Conservation (phyloP, 2,329 filamentous ascomycete species). For the Leptographium procerum region DNA sequence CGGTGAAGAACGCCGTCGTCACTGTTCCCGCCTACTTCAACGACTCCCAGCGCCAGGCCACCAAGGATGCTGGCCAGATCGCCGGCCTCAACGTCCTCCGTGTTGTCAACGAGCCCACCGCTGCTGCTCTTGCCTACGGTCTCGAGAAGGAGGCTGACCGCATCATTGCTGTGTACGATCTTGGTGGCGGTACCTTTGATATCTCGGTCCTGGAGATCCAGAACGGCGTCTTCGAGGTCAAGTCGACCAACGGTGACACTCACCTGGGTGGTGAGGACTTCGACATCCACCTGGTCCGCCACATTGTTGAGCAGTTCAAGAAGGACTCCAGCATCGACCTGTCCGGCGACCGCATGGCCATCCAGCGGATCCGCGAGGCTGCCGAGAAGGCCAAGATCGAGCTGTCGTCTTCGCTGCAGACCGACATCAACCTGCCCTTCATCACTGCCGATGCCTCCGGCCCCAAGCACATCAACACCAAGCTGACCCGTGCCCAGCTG, state of each 20-base stretch:
- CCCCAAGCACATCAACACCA: slow-evolving; percentile 99
- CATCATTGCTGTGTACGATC: slow-evolving; percentile 87
- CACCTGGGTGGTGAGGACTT: slow-evolving; percentile 98
- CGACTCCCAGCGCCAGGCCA: slow-evolving; percentile 92
- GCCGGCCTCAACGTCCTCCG: slow-evolving; percentile 90
- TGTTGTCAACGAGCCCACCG: slow-evolving; percentile 94
- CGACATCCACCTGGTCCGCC: slow-evolving; percentile 91
- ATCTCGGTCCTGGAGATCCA: slow-evolving; percentile 87
- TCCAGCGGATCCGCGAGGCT: slow-evolving; percentile 99
- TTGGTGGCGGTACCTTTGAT: slow-evolving; percentile 91
- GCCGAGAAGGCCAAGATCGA: slow-evolving; percentile 99
- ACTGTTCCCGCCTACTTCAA: slow-evolving; percentile 98
- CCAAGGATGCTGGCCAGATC: slow-evolving; percentile 88
- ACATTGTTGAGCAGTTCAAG: slow-evolving; percentile 73
- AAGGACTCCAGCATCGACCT: slow-evolving; percentile 92
- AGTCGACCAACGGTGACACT: slow-evolving; percentile 92
- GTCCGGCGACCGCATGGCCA: slow-evolving; percentile 89
- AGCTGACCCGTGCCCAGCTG: slow-evolving; percentile 95
- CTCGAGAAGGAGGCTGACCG: slow-evolving; percentile 78
- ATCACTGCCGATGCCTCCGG: slow-evolving; percentile 89
- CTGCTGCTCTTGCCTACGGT: slow-evolving; percentile 89
- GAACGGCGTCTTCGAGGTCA: slow-evolving; percentile 85
- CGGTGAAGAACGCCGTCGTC: slow-evolving; percentile 78
- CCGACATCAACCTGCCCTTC: slow-evolving; percentile 93
- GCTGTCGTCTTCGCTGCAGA: slow-evolving; percentile 86